phyloP scores from a whole-genome alignment of 352 stramenopile genomes.

The Globisporangium polare region DNA sequence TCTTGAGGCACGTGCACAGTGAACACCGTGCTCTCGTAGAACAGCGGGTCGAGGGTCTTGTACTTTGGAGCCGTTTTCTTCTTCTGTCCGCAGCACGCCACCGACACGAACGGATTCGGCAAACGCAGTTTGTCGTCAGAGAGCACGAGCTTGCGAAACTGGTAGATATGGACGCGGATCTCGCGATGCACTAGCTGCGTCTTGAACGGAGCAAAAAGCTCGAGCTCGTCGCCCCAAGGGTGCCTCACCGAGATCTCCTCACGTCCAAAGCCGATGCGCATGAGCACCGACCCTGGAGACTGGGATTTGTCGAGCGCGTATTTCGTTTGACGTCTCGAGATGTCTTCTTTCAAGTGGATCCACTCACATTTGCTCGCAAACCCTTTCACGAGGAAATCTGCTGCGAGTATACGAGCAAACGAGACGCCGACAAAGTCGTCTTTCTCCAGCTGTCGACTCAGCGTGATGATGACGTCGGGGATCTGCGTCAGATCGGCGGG shows the following conservation, averaged over 20 bases:
- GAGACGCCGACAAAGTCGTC: conserved; percentile 59
- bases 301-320: conserved; percentile 50
- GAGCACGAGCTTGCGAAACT: conserved; percentile 58
- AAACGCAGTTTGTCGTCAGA: conserved; percentile 38
- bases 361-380: conserved; percentile 51
- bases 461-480: conserved; percentile 61
- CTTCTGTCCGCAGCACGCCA: conserved; percentile 63
- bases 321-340: conserved; percentile 50
- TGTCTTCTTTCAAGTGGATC: conserved; percentile 56
- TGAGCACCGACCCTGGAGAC: conserved; percentile 41
- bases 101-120: conserved; percentile 74
- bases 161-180: conserved; percentile 83
- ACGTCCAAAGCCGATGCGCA: conserved; percentile 61
- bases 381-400: conserved; percentile 35
- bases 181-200: conserved; percentile 49
- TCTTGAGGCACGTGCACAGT: conserved; percentile 44
- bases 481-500: conserved; percentile 67
- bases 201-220: conserved; percentile 44
- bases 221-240: conserved; percentile 40
- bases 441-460: conserved; percentile 55
- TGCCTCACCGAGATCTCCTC: conserved; percentile 59
- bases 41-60: conserved; percentile 74
- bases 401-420: conserved; percentile 38
- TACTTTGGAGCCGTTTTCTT: conserved; percentile 39
- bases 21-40: conserved; percentile 80